Evolutionary conservation across 306 rosid genomes (phyloP).

Genomic region (Trifolium subterraneum): DNA sequence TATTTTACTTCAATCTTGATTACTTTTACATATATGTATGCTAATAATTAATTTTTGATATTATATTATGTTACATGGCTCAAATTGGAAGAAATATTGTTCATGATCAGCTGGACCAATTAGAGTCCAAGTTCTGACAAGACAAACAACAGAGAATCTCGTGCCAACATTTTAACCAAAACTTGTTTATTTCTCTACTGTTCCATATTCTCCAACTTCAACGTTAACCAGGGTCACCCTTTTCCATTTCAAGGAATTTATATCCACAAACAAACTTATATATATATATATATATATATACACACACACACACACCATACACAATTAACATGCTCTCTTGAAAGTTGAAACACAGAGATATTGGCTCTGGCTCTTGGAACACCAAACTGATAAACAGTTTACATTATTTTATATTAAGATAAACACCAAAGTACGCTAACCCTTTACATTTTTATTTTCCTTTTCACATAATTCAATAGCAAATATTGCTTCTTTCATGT

Average conservation of each 20-base stretch:
- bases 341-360: constrained; percentile 14
- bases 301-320: no score
- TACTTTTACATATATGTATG: no score
- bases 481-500: constrained; percentile 32
- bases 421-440: constrained; percentile 46
- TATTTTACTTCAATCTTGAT: no score
- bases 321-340: constrained; percentile 28
- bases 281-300: no score
- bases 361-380: constrained; percentile 39
- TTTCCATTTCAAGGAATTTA: constrained; percentile 24
- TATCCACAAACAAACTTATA: constrained; percentile 6
- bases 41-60: no score
- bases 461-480: constrained; percentile 28
- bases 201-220: constrained; percentile 42
- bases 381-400: constrained; percentile 35
- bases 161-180: constrained; percentile 8
- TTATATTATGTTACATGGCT: no score
- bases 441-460: constrained; percentile 16
- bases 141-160: constrained; percentile 43
- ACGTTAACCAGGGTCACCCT: constrained; percentile 5
- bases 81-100: background rate
- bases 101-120: constrained; percentile 40
- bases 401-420: background rate
- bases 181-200: constrained; percentile 28
- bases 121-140: constrained; percentile 18